Conservation (phyloP, 495 filamentous ascomycete genomes). For the Chaetomium fimeti region DNA sequence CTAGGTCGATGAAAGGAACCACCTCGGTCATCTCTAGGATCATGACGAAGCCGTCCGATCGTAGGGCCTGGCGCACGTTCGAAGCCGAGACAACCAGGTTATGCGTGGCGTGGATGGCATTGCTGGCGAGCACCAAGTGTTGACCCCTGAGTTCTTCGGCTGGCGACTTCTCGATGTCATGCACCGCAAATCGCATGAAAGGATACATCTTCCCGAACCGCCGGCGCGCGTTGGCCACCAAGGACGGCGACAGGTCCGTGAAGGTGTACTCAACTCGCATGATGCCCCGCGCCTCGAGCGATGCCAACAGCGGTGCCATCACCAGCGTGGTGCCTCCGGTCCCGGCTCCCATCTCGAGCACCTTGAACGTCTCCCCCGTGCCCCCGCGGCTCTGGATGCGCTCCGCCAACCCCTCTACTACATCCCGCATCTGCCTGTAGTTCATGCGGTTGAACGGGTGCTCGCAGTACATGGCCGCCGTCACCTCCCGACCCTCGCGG, state of each 20-base stretch:
- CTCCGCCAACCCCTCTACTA: not conserved
- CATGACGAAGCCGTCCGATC: slow-evolving; percentile 42
- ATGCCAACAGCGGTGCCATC: not conserved
- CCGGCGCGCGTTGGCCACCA: not conserved
- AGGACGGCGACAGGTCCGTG: not conserved
- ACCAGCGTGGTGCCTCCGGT: not conserved
- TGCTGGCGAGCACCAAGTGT: slow-evolving; percentile 54
- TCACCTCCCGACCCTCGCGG: not conserved
- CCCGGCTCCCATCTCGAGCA: not conserved
- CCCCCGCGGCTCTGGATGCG: not conserved
- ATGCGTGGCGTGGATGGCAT: slow-evolving; percentile 50
- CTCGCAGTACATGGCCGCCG: not conserved
- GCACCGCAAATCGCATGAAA: slow-evolving; percentile 42
- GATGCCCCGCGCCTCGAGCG: not conserved
- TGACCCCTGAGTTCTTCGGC: slow-evolving; percentile 48
- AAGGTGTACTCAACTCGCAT: slow-evolving; percentile 6
- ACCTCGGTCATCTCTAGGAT: slow-evolving; percentile 42
- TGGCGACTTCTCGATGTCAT: slow-evolving; percentile 53
- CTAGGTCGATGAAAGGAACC: slow-evolving; percentile 46
- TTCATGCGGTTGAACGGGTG: not conserved
- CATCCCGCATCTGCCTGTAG: not conserved
- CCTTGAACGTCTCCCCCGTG: not conserved
- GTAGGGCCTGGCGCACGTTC: slow-evolving; percentile 38
- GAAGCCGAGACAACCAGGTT: slow-evolving; percentile 35
- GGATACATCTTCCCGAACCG: not conserved